phyloP scores from a whole-genome alignment of 2,329 filamentous ascomycete species.

The Botrytis pseudocinerea region DNA sequence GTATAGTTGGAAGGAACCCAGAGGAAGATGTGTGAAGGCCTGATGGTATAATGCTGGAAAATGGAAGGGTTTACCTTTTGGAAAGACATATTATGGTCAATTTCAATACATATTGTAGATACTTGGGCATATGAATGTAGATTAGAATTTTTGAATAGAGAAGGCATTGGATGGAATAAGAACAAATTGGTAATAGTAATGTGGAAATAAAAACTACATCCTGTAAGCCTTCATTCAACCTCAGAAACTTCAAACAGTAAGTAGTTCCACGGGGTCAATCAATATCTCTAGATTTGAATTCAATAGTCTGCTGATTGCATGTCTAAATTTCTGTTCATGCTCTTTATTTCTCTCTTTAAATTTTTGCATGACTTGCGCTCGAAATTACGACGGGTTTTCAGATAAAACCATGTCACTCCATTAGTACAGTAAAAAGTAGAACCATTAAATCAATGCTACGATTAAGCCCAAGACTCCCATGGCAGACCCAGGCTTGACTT shows the following conservation, averaged over 20 bases:
- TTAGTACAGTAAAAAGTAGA: neutral
- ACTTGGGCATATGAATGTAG: neutral
- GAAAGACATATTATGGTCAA: neutral
- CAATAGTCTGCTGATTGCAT: neutral
- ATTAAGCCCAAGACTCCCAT: constrained; percentile 3
- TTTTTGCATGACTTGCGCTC: neutral
- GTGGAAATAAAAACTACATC: neutral
- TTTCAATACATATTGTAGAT: neutral
- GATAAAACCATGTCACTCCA: neutral
- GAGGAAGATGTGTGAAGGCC: neutral
- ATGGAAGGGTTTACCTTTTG: neutral
- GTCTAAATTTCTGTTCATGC: neutral
- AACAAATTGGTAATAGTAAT: neutral
- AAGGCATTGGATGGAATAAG: neutral
- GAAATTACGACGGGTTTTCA: neutral
- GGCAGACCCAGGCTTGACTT: neutral
- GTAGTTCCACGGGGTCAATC: rapidly evolving
- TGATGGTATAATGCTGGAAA: no score
- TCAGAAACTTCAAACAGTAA: neutral
- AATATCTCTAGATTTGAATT: neutral
- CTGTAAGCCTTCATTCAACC: neutral
- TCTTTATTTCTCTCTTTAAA: neutral
- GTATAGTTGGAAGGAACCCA: neutral
- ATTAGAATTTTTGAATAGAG: neutral
- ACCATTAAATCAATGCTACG: neutral